These are phyloP conservation scores for Casuarina equisetifolia DNA, from an alignment of 306 rosid genomes.

Conservation along the genomic window DNA sequence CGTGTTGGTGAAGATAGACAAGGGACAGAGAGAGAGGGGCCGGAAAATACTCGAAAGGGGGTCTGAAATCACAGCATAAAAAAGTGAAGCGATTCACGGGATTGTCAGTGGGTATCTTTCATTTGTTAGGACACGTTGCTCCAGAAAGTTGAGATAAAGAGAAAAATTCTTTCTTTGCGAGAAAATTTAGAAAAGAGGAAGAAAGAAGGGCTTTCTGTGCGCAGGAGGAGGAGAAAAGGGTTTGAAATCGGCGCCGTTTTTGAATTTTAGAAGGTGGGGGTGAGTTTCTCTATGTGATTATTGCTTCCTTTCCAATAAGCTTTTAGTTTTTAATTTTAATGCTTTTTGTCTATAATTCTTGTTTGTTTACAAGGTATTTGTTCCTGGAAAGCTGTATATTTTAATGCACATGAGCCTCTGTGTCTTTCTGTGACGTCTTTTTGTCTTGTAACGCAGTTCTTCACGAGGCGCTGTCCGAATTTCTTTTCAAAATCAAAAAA, in stretches of 20 bases:
- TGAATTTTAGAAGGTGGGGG: conserved; percentile 54
- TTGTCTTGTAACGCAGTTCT: conserved; percentile 94
- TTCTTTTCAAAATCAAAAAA: conserved; percentile 39
- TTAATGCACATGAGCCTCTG: conserved; percentile 41
- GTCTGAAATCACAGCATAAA: conserved; percentile 34
- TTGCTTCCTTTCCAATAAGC: conserved; percentile 26
- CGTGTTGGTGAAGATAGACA: conserved; percentile 34
- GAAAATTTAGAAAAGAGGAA: conserved; percentile 3
- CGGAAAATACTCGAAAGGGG: conserved; percentile 27
- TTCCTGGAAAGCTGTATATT: conserved; percentile 26
- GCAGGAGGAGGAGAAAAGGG: conserved; percentile 24
- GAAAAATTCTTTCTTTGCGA: conserved; percentile 4
- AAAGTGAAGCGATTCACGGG: conserved; percentile 48
- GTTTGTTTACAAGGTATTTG: conserved; percentile 37
- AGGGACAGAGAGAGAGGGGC: conserved; percentile 20
- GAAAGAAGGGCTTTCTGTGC: conserved; percentile 18
- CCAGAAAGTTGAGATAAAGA: conserved; percentile 48
- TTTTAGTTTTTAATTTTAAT: conserved; percentile 36
- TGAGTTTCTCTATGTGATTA: conserved; percentile 28
- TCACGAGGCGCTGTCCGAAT: conserved; percentile 98
- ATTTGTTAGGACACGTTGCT: conserved; percentile 64
- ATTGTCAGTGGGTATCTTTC: conserved; percentile 64
- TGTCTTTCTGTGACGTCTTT: conserved; percentile 66
- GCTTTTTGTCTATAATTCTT: conserved; percentile 49
- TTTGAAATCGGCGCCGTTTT: conserved; percentile 50